Conservation (phyloP, 75 land plant species). For the Picea glauca region DNA sequence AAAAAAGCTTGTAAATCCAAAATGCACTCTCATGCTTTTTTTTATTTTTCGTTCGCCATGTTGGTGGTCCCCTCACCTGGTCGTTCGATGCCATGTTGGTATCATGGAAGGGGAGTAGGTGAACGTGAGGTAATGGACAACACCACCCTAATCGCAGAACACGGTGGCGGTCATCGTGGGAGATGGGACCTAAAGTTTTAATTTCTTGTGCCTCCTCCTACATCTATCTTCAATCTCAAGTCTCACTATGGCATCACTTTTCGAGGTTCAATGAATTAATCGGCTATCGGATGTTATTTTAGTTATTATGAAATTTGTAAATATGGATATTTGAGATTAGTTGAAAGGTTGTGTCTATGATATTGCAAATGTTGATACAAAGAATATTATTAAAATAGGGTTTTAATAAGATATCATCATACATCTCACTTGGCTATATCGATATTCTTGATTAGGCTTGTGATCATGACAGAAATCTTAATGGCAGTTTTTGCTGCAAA, state of each 20-base stretch:
- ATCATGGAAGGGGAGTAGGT: too few species aligned
- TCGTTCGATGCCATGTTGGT: too few species aligned
- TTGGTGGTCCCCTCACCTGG: too few species aligned
- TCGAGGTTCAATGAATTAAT: conserved; percentile 18
- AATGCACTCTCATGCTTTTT: too few species aligned
- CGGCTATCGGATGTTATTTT: conserved; percentile 72
- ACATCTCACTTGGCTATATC: conserved; percentile 71
- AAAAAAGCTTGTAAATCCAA: too few species aligned
- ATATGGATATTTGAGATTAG: conserved; percentile 50
- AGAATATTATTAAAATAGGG: not conserved
- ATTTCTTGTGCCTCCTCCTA: conserved; percentile 83
- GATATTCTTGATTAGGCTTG: too few species aligned
- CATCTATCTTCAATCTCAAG: conserved; percentile 65
- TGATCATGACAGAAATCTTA: too few species aligned
- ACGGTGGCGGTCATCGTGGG: too few species aligned
- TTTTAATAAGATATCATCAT: conserved; percentile 20
- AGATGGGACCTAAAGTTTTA: conserved; percentile 68
- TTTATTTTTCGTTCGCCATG: too few species aligned
- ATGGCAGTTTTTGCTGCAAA: too few species aligned
- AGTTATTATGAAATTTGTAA: conserved; percentile 61
- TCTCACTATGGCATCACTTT: conserved; percentile 52
- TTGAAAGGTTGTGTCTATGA: conserved; percentile 53
- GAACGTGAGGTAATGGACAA: too few species aligned
- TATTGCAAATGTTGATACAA: conserved; percentile 31
- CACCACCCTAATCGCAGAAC: too few species aligned